Percentiles rank a stretch among this genome's conserved stretches.
phyloP scores from a whole-genome alignment of 495 filamentous ascomycete species.

The Talaromyces nanjingensis region DNA sequence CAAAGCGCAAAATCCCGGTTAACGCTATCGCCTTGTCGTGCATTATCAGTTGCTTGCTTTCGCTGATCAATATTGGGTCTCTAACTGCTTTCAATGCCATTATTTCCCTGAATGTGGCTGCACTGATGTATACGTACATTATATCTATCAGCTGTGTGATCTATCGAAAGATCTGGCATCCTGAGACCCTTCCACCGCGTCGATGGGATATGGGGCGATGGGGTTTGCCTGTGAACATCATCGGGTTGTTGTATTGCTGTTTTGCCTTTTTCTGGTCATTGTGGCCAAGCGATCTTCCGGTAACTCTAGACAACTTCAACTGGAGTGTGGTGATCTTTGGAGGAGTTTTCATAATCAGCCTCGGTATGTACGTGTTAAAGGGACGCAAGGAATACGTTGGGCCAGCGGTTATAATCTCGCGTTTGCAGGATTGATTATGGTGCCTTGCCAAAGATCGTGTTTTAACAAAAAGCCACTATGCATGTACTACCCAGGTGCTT shows the following conservation, averaged over 20 bases:
- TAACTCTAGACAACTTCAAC: slow-evolving; percentile 37
- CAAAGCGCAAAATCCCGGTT: slow-evolving; percentile 40
- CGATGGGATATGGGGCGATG: slow-evolving; percentile 35
- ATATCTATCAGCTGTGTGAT: slow-evolving; percentile 32
- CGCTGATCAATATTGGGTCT: slow-evolving; percentile 38
- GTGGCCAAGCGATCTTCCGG: slow-evolving; percentile 29
- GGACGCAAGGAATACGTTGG: slow-evolving; percentile 2
- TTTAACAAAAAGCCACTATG: too few species aligned
- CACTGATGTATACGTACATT: slow-evolving; percentile 35
- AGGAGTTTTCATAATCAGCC: slow-evolving; percentile 15
- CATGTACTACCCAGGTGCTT: too few species aligned
- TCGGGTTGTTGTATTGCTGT: slow-evolving; percentile 24
- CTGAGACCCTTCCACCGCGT: slow-evolving; percentile 30
- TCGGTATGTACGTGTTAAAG: background rate
- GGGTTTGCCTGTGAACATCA: slow-evolving; percentile 28
- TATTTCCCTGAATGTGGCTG: slow-evolving; percentile 33
- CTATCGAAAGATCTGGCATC: slow-evolving; percentile 26
- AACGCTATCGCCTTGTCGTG: slow-evolving; percentile 36
- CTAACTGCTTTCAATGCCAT: slow-evolving; percentile 37
- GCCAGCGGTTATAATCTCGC: background rate
- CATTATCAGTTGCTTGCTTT: slow-evolving; percentile 24
- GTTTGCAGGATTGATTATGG: background rate
- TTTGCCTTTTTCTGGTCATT: slow-evolving; percentile 31
- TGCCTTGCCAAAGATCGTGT: background rate
- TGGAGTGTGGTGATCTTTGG: slow-evolving; percentile 43